Conservation (phyloP, 2,329 filamentous ascomycete genomes). For the Hyphodiscus sp. region DNA sequence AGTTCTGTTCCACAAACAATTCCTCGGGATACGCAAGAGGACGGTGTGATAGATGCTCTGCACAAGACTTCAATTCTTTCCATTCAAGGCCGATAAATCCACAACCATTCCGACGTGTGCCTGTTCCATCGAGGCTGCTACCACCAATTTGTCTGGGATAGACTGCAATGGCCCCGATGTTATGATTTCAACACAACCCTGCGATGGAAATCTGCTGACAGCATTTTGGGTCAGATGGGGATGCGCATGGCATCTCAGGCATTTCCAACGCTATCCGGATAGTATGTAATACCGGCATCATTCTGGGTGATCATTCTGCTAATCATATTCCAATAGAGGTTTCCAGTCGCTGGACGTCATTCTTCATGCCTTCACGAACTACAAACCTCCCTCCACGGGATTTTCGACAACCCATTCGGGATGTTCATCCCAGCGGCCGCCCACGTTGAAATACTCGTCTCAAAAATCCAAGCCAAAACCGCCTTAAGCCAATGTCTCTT, state of each 20-base stretch:
- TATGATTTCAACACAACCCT: neutral
- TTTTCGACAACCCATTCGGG: slow-evolving; percentile 29
- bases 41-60: neutral
- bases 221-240: neutral
- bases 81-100: neutral
- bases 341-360: neutral
- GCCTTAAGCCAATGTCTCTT: slow-evolving; percentile 30
- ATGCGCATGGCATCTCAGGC: neutral
- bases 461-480: slow-evolving; percentile 30
- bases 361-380: neutral
- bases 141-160: neutral
- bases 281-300: neutral
- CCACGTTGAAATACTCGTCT: slow-evolving; percentile 31
- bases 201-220: neutral
- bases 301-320: neutral
- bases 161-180: neutral
- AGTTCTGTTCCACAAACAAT: neutral
- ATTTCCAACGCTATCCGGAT: neutral
- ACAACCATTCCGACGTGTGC: neutral
- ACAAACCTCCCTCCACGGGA: slow-evolving; percentile 30
- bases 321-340: neutral
- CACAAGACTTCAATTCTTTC: neutral
- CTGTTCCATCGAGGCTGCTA: neutral
- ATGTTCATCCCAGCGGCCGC: slow-evolving; percentile 29
- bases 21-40: neutral